These are phyloP conservation scores for Candida chauliodis DNA, from an alignment of 805 yeast species.

Conservation along the genomic window DNA sequence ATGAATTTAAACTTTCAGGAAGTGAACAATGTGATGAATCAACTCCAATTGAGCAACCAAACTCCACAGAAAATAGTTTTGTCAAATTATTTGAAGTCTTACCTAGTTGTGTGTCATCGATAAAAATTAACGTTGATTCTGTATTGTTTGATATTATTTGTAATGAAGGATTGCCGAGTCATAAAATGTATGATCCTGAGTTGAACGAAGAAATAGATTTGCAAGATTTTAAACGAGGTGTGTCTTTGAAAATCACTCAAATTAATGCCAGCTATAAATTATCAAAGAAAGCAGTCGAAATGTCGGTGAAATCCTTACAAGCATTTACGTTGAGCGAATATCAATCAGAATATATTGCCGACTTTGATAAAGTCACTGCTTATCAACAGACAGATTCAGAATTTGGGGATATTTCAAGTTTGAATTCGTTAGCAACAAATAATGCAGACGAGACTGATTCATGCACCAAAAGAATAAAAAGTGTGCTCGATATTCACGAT, in stretches of 20 bases:
- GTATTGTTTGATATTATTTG: conserved; percentile 35
- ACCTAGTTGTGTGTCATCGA: conserved; percentile 24
- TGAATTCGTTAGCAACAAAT: conserved; percentile 21
- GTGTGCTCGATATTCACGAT: conserved; percentile 27
- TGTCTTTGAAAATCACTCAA: conserved; percentile 24
- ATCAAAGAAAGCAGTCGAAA: conserved; percentile 18
- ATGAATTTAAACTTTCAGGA: conserved; percentile 5
- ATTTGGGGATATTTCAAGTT: conserved; percentile 32
- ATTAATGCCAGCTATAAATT: conserved; percentile 20
- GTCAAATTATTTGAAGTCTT: conserved; percentile 29
- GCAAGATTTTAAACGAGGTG: conserved; percentile 36
- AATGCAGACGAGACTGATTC: conserved; percentile 13
- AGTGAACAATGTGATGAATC: background rate
- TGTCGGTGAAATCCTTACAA: conserved; percentile 21
- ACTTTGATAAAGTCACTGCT: conserved; percentile 27
- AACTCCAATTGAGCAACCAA: background rate
- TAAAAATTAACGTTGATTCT: conserved; percentile 23
- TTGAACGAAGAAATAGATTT: conserved; percentile 27
- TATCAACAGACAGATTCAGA: conserved; percentile 16
- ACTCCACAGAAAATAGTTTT: conserved; percentile 4
- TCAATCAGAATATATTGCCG: conserved; percentile 30
- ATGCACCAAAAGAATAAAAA: conserved; percentile 25
- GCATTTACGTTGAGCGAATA: conserved; percentile 38
- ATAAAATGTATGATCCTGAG: conserved; percentile 20
- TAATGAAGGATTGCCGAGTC: conserved; percentile 38